Evolutionary conservation across 306 rosid species (phyloP).

Genomic region (Urtica urens): DNA sequence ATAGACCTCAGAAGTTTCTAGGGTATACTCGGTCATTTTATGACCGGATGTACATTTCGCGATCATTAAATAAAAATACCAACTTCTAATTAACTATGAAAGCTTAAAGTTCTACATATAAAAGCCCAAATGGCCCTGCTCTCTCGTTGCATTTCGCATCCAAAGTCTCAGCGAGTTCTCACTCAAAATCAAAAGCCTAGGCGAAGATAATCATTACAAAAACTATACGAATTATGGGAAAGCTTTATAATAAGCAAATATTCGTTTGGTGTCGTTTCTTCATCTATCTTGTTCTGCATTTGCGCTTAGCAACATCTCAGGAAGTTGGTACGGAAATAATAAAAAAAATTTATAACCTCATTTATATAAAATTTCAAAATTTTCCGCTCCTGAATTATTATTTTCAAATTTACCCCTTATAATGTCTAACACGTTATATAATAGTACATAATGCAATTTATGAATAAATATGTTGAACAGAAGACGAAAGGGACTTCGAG

Average conservation of each 20-base stretch:
- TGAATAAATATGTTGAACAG: conserved; percentile 19
- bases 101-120: no score
- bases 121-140: no score
- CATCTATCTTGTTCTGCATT: conserved; percentile 16
- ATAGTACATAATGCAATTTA: neutral
- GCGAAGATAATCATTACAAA: no score
- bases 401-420: no score
- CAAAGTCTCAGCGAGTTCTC: neutral
- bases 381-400: no score
- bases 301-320: conserved; percentile 19
- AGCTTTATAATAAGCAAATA: conserved; percentile 10
- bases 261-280: conserved; percentile 25
- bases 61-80: no score
- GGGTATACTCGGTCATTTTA: no score
- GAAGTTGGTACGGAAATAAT: conserved; percentile 40
- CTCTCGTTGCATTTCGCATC: neutral
- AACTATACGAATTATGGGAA: neutral
- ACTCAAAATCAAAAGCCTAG: neutral
- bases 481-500: conserved; percentile 44
- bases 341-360: neutral
- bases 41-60: no score
- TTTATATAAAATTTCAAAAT: no score
- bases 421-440: neutral
- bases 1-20: no score
- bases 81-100: no score